Percentiles rank a stretch among this genome's conserved stretches.
These are phyloP conservation scores for Cercospora sp. DNA, from an alignment of 2,329 filamentous ascomycete genomes.

Conservation along the genomic window DNA sequence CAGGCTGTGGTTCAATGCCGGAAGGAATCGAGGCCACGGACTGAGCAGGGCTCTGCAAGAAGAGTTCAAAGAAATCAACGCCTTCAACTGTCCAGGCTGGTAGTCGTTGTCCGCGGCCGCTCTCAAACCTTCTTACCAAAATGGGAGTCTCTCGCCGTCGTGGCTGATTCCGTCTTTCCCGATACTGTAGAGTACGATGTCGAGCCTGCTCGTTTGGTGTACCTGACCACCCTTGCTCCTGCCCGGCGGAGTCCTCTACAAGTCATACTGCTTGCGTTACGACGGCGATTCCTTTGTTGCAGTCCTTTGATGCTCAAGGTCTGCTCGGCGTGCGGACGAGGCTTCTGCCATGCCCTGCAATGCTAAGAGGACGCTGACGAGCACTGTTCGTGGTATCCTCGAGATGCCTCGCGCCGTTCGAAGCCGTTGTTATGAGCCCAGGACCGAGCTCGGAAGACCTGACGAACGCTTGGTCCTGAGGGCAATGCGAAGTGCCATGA, in stretches of 20 bases:
- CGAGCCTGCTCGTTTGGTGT: background rate
- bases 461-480: too few relatives aligned
- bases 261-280: background rate
- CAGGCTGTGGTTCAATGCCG: slow-evolving; percentile 9
- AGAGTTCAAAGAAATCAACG: slow-evolving; percentile 8
- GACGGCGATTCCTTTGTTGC: background rate
- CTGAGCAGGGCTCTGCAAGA: background rate
- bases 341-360: background rate
- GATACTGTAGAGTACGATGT: background rate
- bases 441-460: too few relatives aligned
- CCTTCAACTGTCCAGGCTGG: slow-evolving; percentile 17
- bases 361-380: background rate
- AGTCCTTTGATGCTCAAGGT: background rate
- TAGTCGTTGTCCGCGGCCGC: background rate
- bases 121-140: background rate
- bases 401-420: background rate
- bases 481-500: background rate
- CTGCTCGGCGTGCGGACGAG: background rate
- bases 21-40: background rate
- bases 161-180: background rate
- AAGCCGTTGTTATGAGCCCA: too few relatives aligned
- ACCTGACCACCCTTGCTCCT: background rate
- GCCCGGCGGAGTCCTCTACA: background rate
- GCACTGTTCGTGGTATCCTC: background rate
- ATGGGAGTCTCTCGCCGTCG: background rate